These are phyloP conservation scores for Eucalyptus marginata DNA, from an alignment of 345 rosid species.

Conservation along the genomic window DNA sequence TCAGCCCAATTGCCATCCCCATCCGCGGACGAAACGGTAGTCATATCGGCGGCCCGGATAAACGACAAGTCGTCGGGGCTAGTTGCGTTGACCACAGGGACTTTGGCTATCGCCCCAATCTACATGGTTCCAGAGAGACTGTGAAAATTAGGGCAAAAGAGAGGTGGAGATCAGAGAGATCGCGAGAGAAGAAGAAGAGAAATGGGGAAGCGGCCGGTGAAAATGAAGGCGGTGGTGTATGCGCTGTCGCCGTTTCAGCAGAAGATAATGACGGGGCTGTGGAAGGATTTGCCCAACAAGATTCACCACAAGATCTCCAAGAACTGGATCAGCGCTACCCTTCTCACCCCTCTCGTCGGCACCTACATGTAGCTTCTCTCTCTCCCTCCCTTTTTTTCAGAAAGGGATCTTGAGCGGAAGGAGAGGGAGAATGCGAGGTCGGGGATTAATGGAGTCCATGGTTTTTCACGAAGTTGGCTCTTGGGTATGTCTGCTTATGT, in stretches of 20 bases:
- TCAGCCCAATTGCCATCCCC: background rate
- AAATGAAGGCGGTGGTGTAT: constrained; percentile 75
- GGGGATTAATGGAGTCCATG: background rate
- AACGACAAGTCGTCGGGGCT: background rate
- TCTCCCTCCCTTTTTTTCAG: background rate
- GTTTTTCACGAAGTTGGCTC: background rate
- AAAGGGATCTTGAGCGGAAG: background rate
- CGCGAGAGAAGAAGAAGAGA: background rate
- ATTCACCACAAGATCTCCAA: constrained; percentile 70
- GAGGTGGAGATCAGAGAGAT: background rate
- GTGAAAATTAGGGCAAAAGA: background rate
- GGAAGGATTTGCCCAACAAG: constrained; percentile 61
- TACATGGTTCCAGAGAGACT: background rate
- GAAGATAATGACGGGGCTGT: constrained; percentile 58
- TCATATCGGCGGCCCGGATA: background rate
- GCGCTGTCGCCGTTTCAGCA: constrained; percentile 77
- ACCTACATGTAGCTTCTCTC: constrained; percentile 30
- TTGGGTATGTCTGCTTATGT: background rate
- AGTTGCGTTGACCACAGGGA: background rate
- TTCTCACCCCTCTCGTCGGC: constrained; percentile 56
- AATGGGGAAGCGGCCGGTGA: constrained; percentile 67
- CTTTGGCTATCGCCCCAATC: background rate
- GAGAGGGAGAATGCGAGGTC: background rate
- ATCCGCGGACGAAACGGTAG: background rate
- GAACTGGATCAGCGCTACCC: constrained; percentile 68